Base-by-base conservation (phyloP, 805 yeast genomes). In the Candida palmyrensis region DNA sequence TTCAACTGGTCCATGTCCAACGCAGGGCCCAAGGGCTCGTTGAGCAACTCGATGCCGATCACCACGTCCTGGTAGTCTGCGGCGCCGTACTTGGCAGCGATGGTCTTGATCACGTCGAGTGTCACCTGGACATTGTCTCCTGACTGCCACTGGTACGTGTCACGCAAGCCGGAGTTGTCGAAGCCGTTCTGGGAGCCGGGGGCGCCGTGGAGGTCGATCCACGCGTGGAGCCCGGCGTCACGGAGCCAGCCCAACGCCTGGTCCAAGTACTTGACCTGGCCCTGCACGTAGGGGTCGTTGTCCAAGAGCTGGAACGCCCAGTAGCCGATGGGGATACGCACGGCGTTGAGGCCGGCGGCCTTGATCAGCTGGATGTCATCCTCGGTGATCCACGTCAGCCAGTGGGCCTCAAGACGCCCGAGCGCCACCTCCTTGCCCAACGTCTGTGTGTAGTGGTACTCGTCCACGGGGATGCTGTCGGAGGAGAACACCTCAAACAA, bases 161-260 rank as follows among this genome's bases (percentile, higher is more conserved):
- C 96, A 48, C 95, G 73, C 41, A 75, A 62, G 18, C 97, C 97
- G 6, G 95, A 85, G 66, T 89, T 89, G 59, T 89, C 97, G 51
- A 87, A 90, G 10, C 97, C 97, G 55, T 89, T 89, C 58, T 89
- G 97, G 15, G 95, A 83, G 15, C 96, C 97, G 21, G 96, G 94
- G n/a, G 83, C 95, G 41, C 97, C 97, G 55, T 89, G 97, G 49
- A 89, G 60, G 57, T 90, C 97, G 27, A 89, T 71, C 96, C 96
- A 87, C 16, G 77, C 95, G 51, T 79, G 79, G 42, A 89, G 51
- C 25, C 68, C 71, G 43, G 78, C 50, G 12, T 65, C 61, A 30
- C 74, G 56, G 27, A 85, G 77, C 96, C 96, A 90, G 12, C 53
- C 70, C 26, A 89, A 60, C 11, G 96, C 95, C 49, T 71, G 60